A percentile compares a stretch with the other conserved stretches of the same genome.
Evolutionary conservation across 352 stramenopile genomes (phyloP).

Genomic region (Thalassiosira ordinaria): DNA sequence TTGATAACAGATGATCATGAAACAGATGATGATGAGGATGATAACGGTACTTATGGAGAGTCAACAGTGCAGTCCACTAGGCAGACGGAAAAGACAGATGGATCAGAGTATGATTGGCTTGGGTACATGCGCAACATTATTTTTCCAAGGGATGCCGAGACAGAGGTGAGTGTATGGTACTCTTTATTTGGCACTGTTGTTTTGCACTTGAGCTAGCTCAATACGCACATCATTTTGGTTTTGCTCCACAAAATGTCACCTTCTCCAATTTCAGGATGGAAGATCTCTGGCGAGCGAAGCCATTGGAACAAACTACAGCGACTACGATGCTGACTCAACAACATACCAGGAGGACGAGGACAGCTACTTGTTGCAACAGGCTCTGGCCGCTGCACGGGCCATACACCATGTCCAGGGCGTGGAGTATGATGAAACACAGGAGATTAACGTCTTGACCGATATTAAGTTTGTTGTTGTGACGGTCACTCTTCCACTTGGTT

Average conservation of each 20-base stretch:
- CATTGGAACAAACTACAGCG: slow-evolving; percentile 14
- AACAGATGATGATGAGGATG: slow-evolving; percentile 25
- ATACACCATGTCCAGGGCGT: slow-evolving; percentile 72
- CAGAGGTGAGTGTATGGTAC: slow-evolving; percentile 19
- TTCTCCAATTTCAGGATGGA: too few species aligned
- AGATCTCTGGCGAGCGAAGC: too few species aligned
- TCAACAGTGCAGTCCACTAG: slow-evolving; percentile 28
- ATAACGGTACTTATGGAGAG: slow-evolving; percentile 43
- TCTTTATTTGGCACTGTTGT: not conserved
- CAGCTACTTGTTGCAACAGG: slow-evolving; percentile 55
- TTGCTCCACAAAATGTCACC: too few species aligned
- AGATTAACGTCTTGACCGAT: slow-evolving; percentile 71
- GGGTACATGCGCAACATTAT: slow-evolving; percentile 38
- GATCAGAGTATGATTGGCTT: slow-evolving; percentile 39
- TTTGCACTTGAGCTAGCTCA: too few species aligned
- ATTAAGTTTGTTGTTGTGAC: slow-evolving; percentile 77
- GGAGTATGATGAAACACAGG: slow-evolving; percentile 68
- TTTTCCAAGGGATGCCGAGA: slow-evolving; percentile 39
- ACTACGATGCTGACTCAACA: slow-evolving; percentile 18
- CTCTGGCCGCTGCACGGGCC: slow-evolving; percentile 61
- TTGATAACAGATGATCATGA: slow-evolving; percentile 12
- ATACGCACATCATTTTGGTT: too few species aligned
- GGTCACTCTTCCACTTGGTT: slow-evolving; percentile 71
- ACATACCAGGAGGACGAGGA: slow-evolving; percentile 42
- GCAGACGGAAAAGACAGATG: slow-evolving; percentile 17